Percentiles rank a stretch among this genome's conserved stretches.
phyloP scores from a whole-genome alignment of 2,329 filamentous ascomycete genomes.

The Mariannaea elegans region DNA sequence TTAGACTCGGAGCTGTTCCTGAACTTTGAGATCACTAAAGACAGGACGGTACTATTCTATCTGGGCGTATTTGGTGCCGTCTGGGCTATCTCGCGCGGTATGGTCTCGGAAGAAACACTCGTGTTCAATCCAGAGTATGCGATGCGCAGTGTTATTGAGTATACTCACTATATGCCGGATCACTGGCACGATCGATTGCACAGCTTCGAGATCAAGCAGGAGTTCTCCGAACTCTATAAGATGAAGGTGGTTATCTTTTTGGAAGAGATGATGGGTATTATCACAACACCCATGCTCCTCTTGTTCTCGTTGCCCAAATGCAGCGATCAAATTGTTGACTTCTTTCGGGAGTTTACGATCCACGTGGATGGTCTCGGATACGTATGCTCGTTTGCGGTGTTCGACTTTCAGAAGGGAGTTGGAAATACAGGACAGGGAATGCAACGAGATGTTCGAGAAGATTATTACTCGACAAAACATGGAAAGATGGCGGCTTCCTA shows the following conservation, averaged over 20 bases:
- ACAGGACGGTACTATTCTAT: slow-evolving; percentile 91
- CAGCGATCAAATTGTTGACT: slow-evolving; percentile 93
- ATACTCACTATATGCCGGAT: slow-evolving; percentile 89
- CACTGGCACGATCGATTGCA: slow-evolving; percentile 93
- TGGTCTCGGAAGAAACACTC: slow-evolving; percentile 85
- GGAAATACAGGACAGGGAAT: slow-evolving; percentile 52
- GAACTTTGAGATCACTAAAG: slow-evolving; percentile 88
- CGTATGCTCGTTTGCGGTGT: slow-evolving; percentile 96
- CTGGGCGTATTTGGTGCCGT: slow-evolving; percentile 82
- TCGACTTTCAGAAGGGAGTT: slow-evolving; percentile 90
- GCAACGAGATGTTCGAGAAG: slow-evolving; percentile 77
- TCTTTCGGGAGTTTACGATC: slow-evolving; percentile 97
- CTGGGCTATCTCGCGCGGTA: slow-evolving; percentile 84
- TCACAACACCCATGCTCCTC: slow-evolving; percentile 89
- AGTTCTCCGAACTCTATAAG: slow-evolving; percentile 92
- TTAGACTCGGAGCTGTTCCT: slow-evolving; percentile 91
- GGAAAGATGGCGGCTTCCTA: slow-evolving; percentile 99
- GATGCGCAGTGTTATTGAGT: slow-evolving; percentile 87
- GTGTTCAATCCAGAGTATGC: slow-evolving; percentile 94
- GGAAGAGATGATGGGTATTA: slow-evolving; percentile 90
- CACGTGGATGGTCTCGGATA: slow-evolving; percentile 96
- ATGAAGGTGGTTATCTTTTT: slow-evolving; percentile 91
- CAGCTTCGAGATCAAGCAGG: slow-evolving; percentile 89
- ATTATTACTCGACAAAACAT: slow-evolving; percentile 95
- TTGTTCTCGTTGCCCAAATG: slow-evolving; percentile 87